Evolutionary conservation across 768 basidiomycete species (phyloP), one percentile per base, ranked within the genome.

Genomic region (Russula foetens): DNA sequence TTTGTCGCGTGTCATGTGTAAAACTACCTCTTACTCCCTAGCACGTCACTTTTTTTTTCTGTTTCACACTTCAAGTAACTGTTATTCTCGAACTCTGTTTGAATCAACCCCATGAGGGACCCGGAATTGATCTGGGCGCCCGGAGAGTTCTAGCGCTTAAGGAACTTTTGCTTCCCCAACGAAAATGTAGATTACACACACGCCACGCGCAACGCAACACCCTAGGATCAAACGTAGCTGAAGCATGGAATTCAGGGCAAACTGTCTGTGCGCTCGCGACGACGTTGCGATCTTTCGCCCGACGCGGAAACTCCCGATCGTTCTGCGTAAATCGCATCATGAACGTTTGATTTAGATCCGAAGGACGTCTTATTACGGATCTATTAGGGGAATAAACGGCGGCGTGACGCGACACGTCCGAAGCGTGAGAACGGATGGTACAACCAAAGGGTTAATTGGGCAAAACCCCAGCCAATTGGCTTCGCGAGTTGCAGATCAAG

Each of bases 1-100:
- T 52, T 53, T 58, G 50, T 44, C 60, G 41, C 38, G 50, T 53
- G 51, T 62, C 60, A 62, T 48, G 60, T 62, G 46, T 58, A 62
- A 43, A 58, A 48, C 56, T 62, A 53, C 56, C 24, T 50, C 53
- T 58, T 45, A 23, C 35, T 41, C 38, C 50, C 56, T 47, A 48
- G 51, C 60, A 62, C 56, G 39, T 58, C 56, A 46, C 57, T 35
- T 35, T 35, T 35, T 47, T 33, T 21, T 28, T 53, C 52, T 50
- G 54, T 51, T 62, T 58, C 43, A 48, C 19, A 38, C 51, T 48
- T 55, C 51, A 58, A 62, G 56, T 52, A 58, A 58, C 39, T 47
- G 51, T 48, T 57, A 58, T 57, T 58, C 60, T 62, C 60, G 28
- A 62, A 57, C 56, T 45, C 50, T 50, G 60, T 53, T 46, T 19